phyloP scores from a whole-genome alignment of 108 stramenopile genomes.

The Seminavis robusta region DNA sequence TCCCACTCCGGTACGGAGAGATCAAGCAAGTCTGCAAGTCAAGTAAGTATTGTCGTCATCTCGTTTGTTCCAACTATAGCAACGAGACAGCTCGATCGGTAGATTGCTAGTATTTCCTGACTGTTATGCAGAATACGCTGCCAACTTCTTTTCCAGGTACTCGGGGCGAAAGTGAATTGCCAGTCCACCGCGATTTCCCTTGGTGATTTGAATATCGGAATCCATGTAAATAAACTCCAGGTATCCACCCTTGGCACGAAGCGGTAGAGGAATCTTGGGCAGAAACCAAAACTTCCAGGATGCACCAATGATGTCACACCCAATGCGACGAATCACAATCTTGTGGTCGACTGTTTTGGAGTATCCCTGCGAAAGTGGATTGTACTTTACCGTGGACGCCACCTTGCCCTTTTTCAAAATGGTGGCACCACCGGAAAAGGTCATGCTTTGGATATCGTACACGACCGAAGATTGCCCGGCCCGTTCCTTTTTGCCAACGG shows the following conservation, averaged over 20 bases:
- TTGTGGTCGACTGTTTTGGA: slow-evolving; percentile 21
- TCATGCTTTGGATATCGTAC: slow-evolving; percentile 24
- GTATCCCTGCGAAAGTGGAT: slow-evolving; percentile 12
- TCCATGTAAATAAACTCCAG: slow-evolving; percentile 53
- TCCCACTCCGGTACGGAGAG: no score
- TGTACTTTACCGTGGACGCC: slow-evolving; percentile 13
- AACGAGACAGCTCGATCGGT: no score
- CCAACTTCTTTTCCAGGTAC: slow-evolving; percentile 23
- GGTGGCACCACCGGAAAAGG: slow-evolving; percentile 20
- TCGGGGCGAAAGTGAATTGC: slow-evolving; percentile 52
- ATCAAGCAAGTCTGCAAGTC: no score
- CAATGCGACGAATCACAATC: slow-evolving; percentile 46
- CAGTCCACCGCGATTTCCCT: slow-evolving; percentile 47
- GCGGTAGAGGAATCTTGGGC: slow-evolving; percentile 21
- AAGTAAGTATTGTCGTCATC: no score
- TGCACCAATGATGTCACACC: slow-evolving; percentile 33
- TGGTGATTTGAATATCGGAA: slow-evolving; percentile 45
- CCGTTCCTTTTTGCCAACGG: slow-evolving; percentile 21
- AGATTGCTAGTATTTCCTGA: not conserved
- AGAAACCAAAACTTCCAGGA: slow-evolving; percentile 39
- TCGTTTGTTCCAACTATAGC: no score
- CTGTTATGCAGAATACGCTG: no score
- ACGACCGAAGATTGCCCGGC: slow-evolving; percentile 19
- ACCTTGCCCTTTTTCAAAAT: slow-evolving; percentile 13
- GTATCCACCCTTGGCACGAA: slow-evolving; percentile 28